Conservation (phyloP, 148 eudicot species). For the Rhododendron henanense region DNA sequence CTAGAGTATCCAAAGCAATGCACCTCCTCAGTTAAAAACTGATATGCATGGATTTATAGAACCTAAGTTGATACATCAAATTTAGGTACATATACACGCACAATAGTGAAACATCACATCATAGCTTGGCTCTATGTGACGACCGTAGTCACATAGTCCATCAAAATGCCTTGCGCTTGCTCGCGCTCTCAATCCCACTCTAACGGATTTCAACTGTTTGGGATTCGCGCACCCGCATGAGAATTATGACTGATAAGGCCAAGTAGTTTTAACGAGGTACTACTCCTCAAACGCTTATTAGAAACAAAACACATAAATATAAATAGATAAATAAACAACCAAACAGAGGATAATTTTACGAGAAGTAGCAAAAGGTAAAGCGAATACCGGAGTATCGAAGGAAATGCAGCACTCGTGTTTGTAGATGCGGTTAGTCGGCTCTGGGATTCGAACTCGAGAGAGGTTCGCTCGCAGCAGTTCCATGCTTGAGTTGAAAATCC, state of each 20-base stretch:
- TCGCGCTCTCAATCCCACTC: background rate
- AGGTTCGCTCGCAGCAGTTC: constrained; percentile 80
- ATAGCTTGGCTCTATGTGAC: background rate
- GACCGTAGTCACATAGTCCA: background rate
- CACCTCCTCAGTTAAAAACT: background rate
- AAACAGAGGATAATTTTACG: too few relatives aligned
- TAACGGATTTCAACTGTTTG: too few relatives aligned
- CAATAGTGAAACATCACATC: background rate
- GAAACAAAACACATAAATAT: too few relatives aligned
- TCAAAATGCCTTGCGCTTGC: background rate
- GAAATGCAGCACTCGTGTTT: constrained; percentile 95
- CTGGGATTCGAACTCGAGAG: constrained; percentile 84
- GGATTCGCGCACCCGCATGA: too few relatives aligned
- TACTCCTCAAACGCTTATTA: too few relatives aligned
- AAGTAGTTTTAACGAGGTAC: background rate
- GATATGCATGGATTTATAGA: background rate
- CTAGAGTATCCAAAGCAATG: background rate
- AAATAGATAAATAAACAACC: too few relatives aligned
- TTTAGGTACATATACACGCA: background rate
- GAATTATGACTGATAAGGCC: background rate
- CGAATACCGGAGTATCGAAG: constrained; percentile 72
- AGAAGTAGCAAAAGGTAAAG: too few relatives aligned
- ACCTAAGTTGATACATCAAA: background rate
- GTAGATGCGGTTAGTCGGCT: constrained; percentile 89
- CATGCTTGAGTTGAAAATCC: constrained; percentile 27